Conservation (phyloP, 2,329 filamentous ascomycete genomes). For the Microdochium nivale region DNA sequence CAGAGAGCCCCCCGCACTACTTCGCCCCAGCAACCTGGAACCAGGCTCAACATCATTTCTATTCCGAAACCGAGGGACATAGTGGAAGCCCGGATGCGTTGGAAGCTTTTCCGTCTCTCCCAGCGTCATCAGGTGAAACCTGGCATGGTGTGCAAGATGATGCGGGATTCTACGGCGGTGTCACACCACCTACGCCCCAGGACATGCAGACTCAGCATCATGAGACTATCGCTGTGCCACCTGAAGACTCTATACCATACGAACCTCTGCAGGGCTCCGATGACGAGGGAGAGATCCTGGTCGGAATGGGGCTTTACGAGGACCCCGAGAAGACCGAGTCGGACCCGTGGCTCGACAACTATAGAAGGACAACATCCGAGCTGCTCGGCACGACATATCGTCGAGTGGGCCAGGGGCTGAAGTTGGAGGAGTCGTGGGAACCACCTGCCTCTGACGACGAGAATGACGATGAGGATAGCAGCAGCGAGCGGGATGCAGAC, state of each 20-base stretch:
- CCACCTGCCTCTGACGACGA: constrained; percentile 50
- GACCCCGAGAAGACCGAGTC: constrained; percentile 49
- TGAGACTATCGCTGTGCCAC: constrained; percentile 29
- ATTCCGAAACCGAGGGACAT: constrained; percentile 18
- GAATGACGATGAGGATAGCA: constrained; percentile 45
- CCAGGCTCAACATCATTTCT: constrained; percentile 18
- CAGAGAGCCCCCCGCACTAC: constrained; percentile 26
- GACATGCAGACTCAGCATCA: constrained; percentile 44
- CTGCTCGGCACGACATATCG: constrained; percentile 43
- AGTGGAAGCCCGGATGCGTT: constrained; percentile 13
- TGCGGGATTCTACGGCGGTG: constrained; percentile 30
- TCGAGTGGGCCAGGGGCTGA: constrained; percentile 60
- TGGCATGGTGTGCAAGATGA: constrained; percentile 36
- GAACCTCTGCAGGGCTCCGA: constrained; percentile 41
- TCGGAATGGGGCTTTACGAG: constrained; percentile 80
- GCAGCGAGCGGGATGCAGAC: constrained; percentile 33
- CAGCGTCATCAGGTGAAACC: constrained; percentile 22
- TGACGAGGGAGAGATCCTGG: constrained; percentile 59
- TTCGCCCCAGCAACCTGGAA: constrained; percentile 29
- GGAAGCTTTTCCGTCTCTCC: constrained; percentile 23
- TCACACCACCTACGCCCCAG: constrained; percentile 51
- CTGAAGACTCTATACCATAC: constrained; percentile 41
- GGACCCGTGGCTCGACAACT: constrained; percentile 43
- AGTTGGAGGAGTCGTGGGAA: constrained; percentile 74
- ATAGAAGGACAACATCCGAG: constrained; percentile 44